phyloP scores from a whole-genome alignment of 306 rosid species.

The Cajanus cajan region DNA sequence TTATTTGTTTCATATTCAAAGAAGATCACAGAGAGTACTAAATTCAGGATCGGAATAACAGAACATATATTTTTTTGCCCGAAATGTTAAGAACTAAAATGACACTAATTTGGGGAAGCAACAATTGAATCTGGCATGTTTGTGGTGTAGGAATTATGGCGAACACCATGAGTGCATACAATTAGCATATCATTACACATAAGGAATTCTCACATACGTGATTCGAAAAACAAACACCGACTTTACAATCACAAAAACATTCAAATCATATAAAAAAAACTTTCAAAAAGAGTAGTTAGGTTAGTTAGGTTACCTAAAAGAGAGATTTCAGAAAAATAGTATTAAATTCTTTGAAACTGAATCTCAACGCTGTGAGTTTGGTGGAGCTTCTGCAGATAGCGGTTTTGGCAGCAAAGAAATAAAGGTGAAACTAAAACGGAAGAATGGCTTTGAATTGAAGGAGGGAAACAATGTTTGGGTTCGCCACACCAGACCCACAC shows the following conservation, averaged over 20 bases:
- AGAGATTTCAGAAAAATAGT: background rate
- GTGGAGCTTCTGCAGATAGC: background rate
- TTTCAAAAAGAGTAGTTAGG: background rate
- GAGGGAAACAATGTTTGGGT: constrained; percentile 17
- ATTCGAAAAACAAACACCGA: background rate
- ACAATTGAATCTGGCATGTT: background rate
- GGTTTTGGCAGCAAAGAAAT: background rate
- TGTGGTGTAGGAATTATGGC: constrained; percentile 21
- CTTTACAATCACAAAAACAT: background rate
- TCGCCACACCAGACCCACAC: background rate
- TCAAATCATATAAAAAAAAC: background rate
- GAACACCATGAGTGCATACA: constrained; percentile 27
- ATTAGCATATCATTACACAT: background rate
- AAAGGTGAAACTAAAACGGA: background rate
- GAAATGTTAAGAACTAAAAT: no score
- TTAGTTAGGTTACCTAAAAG: background rate
- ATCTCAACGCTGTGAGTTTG: background rate
- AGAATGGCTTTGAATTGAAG: background rate
- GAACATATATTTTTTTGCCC: background rate
- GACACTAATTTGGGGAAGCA: background rate
- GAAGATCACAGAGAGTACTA: no score
- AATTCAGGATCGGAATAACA: background rate
- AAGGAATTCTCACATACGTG: background rate
- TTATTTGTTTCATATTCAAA: no score
- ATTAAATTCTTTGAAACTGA: background rate